Percentiles rank a stretch among this genome's conserved stretches.
Evolutionary conservation across 73 alveolate species (phyloP).

Genomic region (Tetrahymena borealis): DNA sequence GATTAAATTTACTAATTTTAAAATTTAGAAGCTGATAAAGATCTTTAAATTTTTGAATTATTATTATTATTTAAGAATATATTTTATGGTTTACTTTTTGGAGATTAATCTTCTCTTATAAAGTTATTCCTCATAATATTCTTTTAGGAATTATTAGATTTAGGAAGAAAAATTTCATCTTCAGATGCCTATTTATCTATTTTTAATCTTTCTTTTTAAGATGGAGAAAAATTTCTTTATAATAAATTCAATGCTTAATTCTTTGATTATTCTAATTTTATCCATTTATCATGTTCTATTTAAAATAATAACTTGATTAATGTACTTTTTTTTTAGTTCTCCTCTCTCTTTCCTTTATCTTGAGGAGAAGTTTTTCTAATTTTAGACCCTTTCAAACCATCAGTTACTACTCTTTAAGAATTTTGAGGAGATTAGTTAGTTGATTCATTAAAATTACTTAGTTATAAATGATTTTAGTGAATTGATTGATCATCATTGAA

Average conservation of each 20-base stretch:
- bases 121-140: too few relatives aligned
- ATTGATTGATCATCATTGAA: too few relatives aligned
- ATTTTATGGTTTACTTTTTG: too few relatives aligned
- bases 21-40: neutral
- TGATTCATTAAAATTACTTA: neutral
- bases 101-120: too few relatives aligned
- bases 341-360: neutral
- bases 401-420: neutral
- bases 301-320: neutral
- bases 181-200: too few relatives aligned
- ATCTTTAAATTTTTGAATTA: neutral
- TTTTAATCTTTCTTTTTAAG: neutral
- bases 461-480: too few relatives aligned
- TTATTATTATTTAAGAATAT: too few relatives aligned
- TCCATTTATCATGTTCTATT: neutral
- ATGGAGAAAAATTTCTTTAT: neutral
- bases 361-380: neutral
- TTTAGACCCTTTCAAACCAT: neutral
- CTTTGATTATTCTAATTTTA: neutral
- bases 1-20: neutral
- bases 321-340: neutral
- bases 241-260: neutral
- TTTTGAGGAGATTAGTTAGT: neutral
- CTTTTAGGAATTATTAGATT: too few relatives aligned
- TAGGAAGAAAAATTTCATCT: too few relatives aligned